Conservation (phyloP, 306 rosid species). For the Abrus pulchellus region DNA sequence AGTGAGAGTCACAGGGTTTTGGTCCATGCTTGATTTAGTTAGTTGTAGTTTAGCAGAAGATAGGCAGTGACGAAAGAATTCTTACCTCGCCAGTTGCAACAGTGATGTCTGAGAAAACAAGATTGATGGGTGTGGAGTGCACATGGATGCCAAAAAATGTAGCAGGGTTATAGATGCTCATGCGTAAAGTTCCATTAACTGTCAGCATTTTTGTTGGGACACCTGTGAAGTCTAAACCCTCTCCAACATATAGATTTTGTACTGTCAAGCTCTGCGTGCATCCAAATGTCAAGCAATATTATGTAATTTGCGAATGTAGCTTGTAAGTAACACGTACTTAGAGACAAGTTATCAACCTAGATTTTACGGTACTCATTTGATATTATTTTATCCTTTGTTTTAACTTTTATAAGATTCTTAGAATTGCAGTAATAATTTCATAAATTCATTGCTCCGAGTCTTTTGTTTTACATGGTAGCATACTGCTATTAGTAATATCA, state of each 20-base stretch:
- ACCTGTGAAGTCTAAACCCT: slow-evolving; percentile 84
- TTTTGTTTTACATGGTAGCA: background rate
- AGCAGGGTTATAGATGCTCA: slow-evolving; percentile 86
- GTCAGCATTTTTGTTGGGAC: slow-evolving; percentile 87
- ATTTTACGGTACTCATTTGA: background rate
- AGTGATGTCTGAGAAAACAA: slow-evolving; percentile 75
- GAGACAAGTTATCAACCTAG: background rate
- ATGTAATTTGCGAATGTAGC: background rate
- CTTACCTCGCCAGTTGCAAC: slow-evolving; percentile 88
- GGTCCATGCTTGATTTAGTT: background rate
- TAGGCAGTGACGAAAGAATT: background rate
- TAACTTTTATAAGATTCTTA: background rate
- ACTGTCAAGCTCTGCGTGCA: slow-evolving; percentile 79
- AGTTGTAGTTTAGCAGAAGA: background rate
- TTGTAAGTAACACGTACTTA: background rate
- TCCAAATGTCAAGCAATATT: slow-evolving; percentile 8
- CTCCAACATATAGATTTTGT: slow-evolving; percentile 74
- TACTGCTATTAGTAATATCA: background rate
- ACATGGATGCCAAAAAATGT: slow-evolving; percentile 92
- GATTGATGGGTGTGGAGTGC: slow-evolving; percentile 73
- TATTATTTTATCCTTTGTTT: background rate
- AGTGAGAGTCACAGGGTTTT: background rate
- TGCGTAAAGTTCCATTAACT: slow-evolving; percentile 72
- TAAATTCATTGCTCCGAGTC: background rate
- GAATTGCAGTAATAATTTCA: background rate